Percentiles rank a stretch among this genome's conserved stretches.
Conservation (phyloP, 805 yeast species). For the Komagataella pastoris region DNA sequence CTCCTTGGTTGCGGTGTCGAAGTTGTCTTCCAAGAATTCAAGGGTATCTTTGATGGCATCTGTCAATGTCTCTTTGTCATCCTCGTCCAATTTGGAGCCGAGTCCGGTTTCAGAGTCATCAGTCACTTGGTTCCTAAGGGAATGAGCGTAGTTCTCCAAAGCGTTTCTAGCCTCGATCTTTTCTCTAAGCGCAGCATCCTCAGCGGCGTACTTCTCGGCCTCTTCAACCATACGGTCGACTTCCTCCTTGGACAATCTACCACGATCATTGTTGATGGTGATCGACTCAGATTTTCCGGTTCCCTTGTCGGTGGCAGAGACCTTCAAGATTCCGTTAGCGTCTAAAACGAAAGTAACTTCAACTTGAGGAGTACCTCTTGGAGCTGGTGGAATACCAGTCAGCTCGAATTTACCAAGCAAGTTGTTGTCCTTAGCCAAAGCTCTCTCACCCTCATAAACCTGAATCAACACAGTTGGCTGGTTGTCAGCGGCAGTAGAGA, state of each 20-base stretch:
- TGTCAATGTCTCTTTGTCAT: constrained; percentile 76
- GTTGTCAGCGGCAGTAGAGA: constrained; percentile 93
- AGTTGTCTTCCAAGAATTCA: constrained; percentile 57
- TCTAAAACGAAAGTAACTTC: constrained; percentile 84
- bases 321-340: constrained; percentile 80
- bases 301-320: constrained; percentile 82
- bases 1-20: constrained; percentile 78
- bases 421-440: constrained; percentile 89
- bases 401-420: constrained; percentile 77
- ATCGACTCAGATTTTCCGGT: constrained; percentile 87
- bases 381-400: constrained; percentile 81
- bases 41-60: constrained; percentile 82
- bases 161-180: constrained; percentile 83
- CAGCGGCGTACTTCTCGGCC: constrained; percentile 89
- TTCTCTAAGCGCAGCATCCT: constrained; percentile 71
- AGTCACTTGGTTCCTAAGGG: constrained; percentile 51
- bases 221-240: constrained; percentile 97
- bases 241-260: constrained; percentile 86
- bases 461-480: constrained; percentile 92
- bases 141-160: constrained; percentile 80
- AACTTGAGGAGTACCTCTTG: constrained; percentile 85
- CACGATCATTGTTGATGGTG: constrained; percentile 88
- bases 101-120: constrained; percentile 40
- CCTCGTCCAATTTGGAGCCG: constrained; percentile 74
- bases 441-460: constrained; percentile 94